phyloP scores from a whole-genome alignment of 2,329 filamentous ascomycete species.

The Daldinia eschscholtzii region DNA sequence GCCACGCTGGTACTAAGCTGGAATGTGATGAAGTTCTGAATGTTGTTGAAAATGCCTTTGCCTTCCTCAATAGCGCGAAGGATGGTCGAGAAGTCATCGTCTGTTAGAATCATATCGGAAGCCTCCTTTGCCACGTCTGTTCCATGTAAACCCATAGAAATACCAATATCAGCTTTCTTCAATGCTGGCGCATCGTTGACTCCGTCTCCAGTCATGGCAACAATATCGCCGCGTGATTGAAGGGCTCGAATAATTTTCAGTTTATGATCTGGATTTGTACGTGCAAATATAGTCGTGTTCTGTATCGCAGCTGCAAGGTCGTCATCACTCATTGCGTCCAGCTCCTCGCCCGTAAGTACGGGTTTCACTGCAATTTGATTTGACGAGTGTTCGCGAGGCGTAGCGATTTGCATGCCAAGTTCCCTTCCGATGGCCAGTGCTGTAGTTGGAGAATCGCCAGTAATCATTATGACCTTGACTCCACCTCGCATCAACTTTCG shows the following conservation, averaged over 20 bases:
- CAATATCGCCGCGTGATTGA: conserved; percentile 92
- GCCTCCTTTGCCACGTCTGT: conserved; percentile 98
- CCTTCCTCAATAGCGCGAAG: conserved; percentile 96
- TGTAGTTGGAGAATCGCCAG: conserved; percentile 94
- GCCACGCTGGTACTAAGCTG: conserved; percentile 97
- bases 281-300: conserved; percentile 92
- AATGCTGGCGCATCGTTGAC: conserved; percentile 97
- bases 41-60: conserved; percentile 99
- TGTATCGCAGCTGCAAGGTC: conserved; percentile 88
- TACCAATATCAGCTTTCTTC: conserved; percentile 97
- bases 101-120: conserved; percentile 91
- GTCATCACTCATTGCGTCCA: conserved; percentile 90
- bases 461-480: conserved; percentile 99
- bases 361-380: conserved; percentile 73
- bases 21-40: conserved; percentile 99
- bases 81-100: conserved; percentile 92
- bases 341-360: conserved; percentile 88
- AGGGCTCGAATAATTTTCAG: conserved; percentile 95
- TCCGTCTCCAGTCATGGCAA: conserved; percentile 98
- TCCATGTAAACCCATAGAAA: conserved; percentile 94
- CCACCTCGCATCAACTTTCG: conserved; percentile 91
- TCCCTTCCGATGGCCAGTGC: conserved; percentile 94
- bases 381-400: conserved; percentile 63
- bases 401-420: conserved; percentile 88
- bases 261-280: conserved; percentile 97